Conservation (phyloP, 768 basidiomycete species). For the Trametes gibbosa region DNA sequence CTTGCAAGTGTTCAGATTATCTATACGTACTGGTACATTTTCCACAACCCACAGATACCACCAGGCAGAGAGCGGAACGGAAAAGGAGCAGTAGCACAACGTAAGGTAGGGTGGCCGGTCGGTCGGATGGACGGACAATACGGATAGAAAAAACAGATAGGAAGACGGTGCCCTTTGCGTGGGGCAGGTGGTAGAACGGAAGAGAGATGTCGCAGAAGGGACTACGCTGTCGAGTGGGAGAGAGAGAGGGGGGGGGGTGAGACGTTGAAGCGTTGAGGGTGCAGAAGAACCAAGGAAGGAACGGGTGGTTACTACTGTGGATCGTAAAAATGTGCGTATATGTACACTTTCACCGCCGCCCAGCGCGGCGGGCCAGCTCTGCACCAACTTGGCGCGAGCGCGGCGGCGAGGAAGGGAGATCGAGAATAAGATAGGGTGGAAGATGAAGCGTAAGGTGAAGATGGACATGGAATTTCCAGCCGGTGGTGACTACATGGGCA, state of each 20-base stretch:
- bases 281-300: no score
- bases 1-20: not conserved
- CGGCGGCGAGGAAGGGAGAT: not conserved
- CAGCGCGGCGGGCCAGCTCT: not conserved
- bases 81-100: conserved; percentile 1
- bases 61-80: not conserved
- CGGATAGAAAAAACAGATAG: not conserved
- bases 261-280: not conserved
- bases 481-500: no score
- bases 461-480: not conserved
- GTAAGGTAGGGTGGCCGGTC: not conserved
- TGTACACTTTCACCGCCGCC: not conserved
- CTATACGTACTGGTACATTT: conserved; percentile 17
- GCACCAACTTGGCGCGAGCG: not conserved
- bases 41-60: not conserved
- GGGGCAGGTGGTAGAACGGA: not conserved
- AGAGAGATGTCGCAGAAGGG: no score
- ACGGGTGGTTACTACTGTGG: not conserved
- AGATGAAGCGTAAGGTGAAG: not conserved
- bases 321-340: not conserved
- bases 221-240: not conserved
- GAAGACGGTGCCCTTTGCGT: not conserved
- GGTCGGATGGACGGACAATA: not conserved
- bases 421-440: conserved; percentile 3
- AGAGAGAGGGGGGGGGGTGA: not conserved